Conservation (phyloP, 768 basidiomycete genomes). For the Lentinula aciculospora region DNA sequence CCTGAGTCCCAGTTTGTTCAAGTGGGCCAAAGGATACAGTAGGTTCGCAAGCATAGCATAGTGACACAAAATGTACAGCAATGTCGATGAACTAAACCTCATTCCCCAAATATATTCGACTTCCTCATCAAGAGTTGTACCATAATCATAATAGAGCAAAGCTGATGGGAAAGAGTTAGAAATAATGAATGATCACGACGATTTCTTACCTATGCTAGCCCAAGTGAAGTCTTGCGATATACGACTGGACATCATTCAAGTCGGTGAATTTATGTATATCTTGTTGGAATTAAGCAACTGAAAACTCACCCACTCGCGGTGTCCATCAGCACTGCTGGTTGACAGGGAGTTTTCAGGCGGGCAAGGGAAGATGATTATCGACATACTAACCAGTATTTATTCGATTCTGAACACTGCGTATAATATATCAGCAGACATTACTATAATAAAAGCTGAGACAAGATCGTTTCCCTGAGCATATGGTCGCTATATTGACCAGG, state of each 20-base stretch:
- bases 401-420: neutral
- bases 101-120: constrained; percentile 25
- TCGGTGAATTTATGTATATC: neutral
- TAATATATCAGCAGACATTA: neutral
- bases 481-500: neutral
- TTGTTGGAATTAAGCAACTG: no score
- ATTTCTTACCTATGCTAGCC: neutral
- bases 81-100: constrained; percentile 20
- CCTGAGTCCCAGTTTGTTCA: constrained; percentile 12
- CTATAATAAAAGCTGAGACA: neutral
- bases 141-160: constrained; percentile 27
- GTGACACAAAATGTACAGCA: constrained; percentile 27
- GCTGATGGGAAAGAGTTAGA: constrained; percentile 10
- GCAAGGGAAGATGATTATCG: neutral
- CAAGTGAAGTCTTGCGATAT: neutral
- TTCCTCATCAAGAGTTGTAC: constrained; percentile 23
- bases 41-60: constrained; percentile 28
- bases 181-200: neutral
- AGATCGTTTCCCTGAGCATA: neutral
- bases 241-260: neutral
- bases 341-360: neutral
- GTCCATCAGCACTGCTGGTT: constrained; percentile 2
- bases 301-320: neutral
- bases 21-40: constrained; percentile 22
- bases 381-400: neutral